Base-by-base conservation (phyloP, 441 rosid species). In the Bruguiera hainesii region DNA sequence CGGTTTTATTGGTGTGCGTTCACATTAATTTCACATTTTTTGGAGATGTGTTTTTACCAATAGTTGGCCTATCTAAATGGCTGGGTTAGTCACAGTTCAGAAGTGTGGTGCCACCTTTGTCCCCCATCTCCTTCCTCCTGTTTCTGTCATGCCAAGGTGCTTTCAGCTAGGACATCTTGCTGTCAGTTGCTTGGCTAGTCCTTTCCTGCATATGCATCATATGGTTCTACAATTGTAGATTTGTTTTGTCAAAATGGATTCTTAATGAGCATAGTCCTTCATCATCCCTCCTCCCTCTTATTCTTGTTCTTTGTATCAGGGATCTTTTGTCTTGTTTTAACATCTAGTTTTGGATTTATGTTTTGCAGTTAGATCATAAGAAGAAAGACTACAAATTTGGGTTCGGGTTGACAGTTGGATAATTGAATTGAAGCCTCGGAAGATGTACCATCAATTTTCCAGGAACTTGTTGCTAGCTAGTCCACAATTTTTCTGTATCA, bases 371-470 rank as follows among this genome's bases (percentile, higher is more conserved):
- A 42, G 99, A 94, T 81, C 99, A 94, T 72, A 84, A 64, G 83
- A 91, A 91, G 90, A 89, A 87, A 67, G 98, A 94, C 75, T 91
- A 90, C 94, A 94, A 89, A 72, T 94, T 91, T 37, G 99, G 99
- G 11, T 91, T 91, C 20, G 99, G 99, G 42, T 79, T 94, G 85
- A 88, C 97, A 2, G 97, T 91, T 0, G 96, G 98, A 46, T 87
- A 79, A 81, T 66, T 21, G 55, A 28, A n/a, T 16, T 26, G 56
- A 28, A 35, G 52, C 35, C 5, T 4, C 1, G 4, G 21, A 29
- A 13, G 69, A 50, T 52, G 76, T 63, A 64, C 56, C 29, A 56
- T 48, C 58, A 60, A 48, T 65, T 53, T 68, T 37, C 15, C 35
- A 13, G 4, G 15, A 65, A 21, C 29, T 69, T 28, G 73, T 48